Percentiles rank a stretch among this genome's conserved stretches.
These are phyloP conservation scores for Jatropha podagrica DNA, from an alignment of 441 rosid species.

Conservation along the genomic window DNA sequence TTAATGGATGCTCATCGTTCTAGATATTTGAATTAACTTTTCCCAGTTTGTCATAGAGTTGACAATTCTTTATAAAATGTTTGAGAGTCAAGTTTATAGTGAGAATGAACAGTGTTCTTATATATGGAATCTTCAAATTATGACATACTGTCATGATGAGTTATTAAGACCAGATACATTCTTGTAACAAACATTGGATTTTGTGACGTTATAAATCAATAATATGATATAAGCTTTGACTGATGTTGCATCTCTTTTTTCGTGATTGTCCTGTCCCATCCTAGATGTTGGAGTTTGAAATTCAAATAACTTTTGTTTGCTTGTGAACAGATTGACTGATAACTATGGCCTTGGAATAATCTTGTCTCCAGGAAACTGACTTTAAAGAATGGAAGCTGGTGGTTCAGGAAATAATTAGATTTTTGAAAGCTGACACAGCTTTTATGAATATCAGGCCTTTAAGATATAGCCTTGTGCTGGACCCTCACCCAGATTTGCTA, in stretches of 20 bases:
- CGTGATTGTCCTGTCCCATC: constrained; percentile 3
- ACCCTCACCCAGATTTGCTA: constrained; percentile 66
- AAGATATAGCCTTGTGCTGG: constrained; percentile 87
- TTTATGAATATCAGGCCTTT: constrained; percentile 95
- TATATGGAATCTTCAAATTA: background rate
- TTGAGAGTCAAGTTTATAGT: background rate
- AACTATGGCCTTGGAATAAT: constrained; percentile 29
- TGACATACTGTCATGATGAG: background rate
- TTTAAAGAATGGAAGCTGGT: constrained; percentile 98
- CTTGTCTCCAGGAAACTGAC: constrained; percentile 80
- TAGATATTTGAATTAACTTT: background rate
- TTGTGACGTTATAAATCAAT: background rate
- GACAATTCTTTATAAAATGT: background rate
- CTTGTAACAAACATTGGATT: background rate
- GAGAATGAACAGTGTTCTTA: background rate
- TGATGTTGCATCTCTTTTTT: constrained; percentile 1
- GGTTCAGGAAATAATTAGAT: constrained; percentile 89
- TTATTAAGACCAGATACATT: background rate
- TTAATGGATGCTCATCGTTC: background rate
- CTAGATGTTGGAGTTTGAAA: constrained; percentile 9
- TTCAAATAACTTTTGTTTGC: constrained; percentile 22
- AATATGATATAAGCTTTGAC: background rate
- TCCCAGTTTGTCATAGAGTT: constrained; percentile 2
- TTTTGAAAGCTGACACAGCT: constrained; percentile 90
- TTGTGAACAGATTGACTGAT: constrained; percentile 19